phyloP scores from a whole-genome alignment of 108 stramenopile genomes.

The Skeletonema grethae region DNA sequence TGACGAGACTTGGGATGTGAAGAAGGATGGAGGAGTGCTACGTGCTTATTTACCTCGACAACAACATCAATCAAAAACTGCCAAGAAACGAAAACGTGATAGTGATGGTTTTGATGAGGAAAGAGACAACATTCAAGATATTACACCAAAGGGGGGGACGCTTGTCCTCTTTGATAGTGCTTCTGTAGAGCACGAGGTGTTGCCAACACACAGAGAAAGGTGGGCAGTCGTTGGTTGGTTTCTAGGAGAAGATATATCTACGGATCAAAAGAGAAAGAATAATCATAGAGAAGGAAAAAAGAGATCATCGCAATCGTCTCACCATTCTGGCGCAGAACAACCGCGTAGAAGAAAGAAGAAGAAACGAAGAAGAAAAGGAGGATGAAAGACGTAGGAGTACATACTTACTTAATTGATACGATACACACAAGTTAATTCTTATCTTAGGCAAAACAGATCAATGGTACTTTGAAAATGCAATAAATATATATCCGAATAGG shows the following conservation, averaged over 20 bases:
- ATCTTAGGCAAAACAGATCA: not conserved
- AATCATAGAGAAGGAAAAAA: not conserved
- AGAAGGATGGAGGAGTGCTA: slow-evolving; percentile 18
- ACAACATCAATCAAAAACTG: not conserved
- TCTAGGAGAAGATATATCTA: not conserved
- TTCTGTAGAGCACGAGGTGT: slow-evolving; percentile 28
- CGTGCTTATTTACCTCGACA: slow-evolving; percentile 17
- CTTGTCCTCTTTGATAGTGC: slow-evolving; percentile 26
- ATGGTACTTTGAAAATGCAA: not conserved
- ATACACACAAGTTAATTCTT: not conserved
- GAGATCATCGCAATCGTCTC: not conserved
- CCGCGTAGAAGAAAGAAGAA: not conserved
- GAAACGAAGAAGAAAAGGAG: not conserved
- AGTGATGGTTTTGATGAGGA: not conserved
- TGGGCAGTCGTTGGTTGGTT: slow-evolving; percentile 37
- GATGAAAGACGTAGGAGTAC: not conserved
- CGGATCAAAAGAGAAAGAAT: not conserved
- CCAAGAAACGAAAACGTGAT: not conserved
- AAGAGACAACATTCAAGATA: not conserved
- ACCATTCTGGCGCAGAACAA: not conserved
- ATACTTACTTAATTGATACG: not conserved
- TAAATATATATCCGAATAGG: not conserved
- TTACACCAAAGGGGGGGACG: slow-evolving; percentile 19
- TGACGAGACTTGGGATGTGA: slow-evolving; percentile 10
- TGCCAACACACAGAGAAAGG: slow-evolving; percentile 18